Base-by-base conservation (phyloP, 148 eudicot genomes). In the Pouteria glomerata region DNA sequence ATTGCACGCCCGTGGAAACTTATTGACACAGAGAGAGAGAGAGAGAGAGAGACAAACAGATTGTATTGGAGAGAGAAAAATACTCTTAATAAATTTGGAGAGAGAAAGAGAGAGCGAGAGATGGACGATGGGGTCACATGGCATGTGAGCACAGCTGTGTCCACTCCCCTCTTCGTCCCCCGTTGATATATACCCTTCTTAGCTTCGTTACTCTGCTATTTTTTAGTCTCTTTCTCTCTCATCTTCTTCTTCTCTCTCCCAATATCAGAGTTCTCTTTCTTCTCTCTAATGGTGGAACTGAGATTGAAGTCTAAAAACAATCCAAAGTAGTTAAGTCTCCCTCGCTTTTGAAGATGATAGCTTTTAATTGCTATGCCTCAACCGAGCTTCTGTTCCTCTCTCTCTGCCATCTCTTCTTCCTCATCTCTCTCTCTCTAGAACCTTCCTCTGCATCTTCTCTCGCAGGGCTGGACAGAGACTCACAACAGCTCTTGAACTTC, bases 121-220 rank as follows among this genome's bases (percentile, higher is more conserved):
- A 18, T 29, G 66, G 57, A 16, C 2, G 41, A 59, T 78, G 76
- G 72, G 73, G 80, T 84, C 91, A 91, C 97, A 89, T 86, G 95
- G 86, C 95, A 89, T 89, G 92, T 87, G 92, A 87, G 65, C 66
- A 76, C 94, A 85, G 90, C 91, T 84, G 84, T 82, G 76, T 64
- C 76, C 78, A 45, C 77, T 42, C 78, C 70, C 53, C 68, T 50
- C 35, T 21, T 30, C 41, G 11, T 56, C 72, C 51, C 34, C 75
- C 63, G 15, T 64, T 47, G 66, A 80, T 88, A 84, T 81, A 83
- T 82, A 70, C 70, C 73, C 80, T 72, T 63, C 65, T 66, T 47
- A 59, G 74, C 81, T 47, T 65, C 78, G 78, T 79, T 66, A 67
- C 72, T 52, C 62, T 63, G 23, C 19, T 59, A n/a, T 84, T 79